These are phyloP conservation scores for Backusella luteola DNA, from an alignment of 192 early-diverging fungal species.

Conservation along the genomic window DNA sequence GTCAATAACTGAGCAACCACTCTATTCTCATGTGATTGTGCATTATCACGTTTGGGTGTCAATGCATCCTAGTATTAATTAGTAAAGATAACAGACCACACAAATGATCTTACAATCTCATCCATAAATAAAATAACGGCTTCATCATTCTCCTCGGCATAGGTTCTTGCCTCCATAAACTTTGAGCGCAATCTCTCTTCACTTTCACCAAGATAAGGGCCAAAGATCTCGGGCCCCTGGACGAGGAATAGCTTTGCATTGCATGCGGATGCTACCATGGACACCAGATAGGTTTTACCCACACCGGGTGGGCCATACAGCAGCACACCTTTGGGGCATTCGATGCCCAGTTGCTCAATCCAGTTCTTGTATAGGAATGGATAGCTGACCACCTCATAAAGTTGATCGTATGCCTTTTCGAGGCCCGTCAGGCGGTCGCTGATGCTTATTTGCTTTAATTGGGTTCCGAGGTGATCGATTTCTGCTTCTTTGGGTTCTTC, in stretches of 20 bases:
- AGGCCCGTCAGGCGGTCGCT: conserved; percentile 56
- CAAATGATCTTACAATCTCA: conserved; percentile 68
- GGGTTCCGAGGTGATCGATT: neutral
- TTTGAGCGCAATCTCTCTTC: conserved; percentile 71
- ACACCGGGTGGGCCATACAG: conserved; percentile 94
- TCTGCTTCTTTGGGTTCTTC: neutral
- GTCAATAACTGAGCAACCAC: conserved; percentile 90
- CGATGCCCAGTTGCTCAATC: conserved; percentile 65
- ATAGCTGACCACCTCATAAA: conserved; percentile 77
- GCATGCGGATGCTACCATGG: conserved; percentile 61
- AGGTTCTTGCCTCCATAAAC: conserved; percentile 63
- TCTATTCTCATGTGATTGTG: conserved; percentile 66
- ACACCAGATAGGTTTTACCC: conserved; percentile 90
- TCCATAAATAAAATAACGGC: conserved; percentile 94
- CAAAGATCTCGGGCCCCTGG: conserved; percentile 82
- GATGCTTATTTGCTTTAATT: neutral
- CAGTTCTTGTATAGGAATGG: conserved; percentile 66
- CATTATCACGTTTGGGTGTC: conserved; percentile 59
- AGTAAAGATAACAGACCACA: no score
- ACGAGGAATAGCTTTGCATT: conserved; percentile 70
- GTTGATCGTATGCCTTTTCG: conserved; percentile 66
- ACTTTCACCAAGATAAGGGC: conserved; percentile 84
- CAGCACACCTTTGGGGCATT: conserved; percentile 84
- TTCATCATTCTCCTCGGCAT: conserved; percentile 9
- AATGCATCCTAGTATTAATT: conserved; percentile 61